A percentile compares a stretch with the other conserved stretches of the same genome.
Conservation (phyloP, 2,329 filamentous ascomycete species). For the Incumbomyces lentus region DNA sequence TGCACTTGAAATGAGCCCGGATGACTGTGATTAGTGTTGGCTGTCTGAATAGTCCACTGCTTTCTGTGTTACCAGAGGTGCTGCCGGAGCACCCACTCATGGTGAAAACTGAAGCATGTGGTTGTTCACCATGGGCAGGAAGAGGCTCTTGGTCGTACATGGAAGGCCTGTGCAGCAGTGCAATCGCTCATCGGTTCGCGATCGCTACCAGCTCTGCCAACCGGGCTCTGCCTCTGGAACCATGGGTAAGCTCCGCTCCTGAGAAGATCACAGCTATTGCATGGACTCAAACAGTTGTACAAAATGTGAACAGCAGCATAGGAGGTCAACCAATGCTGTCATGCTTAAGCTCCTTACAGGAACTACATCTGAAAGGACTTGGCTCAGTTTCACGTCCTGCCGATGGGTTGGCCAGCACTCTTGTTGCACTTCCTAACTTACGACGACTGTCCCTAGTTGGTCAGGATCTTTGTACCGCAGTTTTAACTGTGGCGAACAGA, state of each 20-base stretch:
- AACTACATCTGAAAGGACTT: not conserved
- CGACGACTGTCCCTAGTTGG: conserved; percentile 2
- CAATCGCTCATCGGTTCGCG: not conserved
- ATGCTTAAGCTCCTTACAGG: not conserved
- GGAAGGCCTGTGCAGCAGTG: not conserved
- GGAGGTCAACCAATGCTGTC: not conserved
- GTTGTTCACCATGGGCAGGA: not conserved
- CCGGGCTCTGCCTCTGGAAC: not conserved
- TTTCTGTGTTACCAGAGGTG: not conserved
- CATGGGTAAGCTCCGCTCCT: not conserved
- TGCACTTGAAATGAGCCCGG: not conserved
- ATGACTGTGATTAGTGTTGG: conserved; percentile 1
- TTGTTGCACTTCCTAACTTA: not conserved
- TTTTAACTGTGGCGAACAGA: not conserved
- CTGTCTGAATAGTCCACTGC: conserved; percentile 2
- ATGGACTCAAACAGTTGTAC: not conserved
- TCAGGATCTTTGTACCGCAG: not conserved
- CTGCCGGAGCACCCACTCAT: not conserved
- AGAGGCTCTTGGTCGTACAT: not conserved
- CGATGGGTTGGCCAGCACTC: not conserved
- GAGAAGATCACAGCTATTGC: not conserved
- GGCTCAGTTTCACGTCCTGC: not conserved
- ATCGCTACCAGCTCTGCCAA: not conserved
- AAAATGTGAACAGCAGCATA: not conserved
- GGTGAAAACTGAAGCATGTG: not conserved